phyloP scores from a whole-genome alignment of 352 stramenopile species.

The Phytopythium aichiense region DNA sequence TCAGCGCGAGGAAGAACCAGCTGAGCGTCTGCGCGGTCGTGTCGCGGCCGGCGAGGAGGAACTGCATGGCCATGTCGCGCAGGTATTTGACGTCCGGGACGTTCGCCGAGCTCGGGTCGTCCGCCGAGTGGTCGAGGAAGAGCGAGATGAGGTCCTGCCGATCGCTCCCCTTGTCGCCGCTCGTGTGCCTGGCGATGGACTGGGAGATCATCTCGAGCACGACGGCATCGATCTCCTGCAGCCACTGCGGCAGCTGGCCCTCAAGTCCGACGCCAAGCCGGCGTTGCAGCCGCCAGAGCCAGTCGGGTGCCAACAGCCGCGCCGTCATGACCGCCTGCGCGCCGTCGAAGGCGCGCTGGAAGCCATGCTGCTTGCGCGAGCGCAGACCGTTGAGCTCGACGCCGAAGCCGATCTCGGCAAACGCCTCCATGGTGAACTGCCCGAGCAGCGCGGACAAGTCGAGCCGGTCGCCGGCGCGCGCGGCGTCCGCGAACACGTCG shows the following conservation, averaged over 20 bases:
- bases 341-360: conserved; percentile 14
- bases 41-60: conserved; percentile 49
- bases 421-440: conserved; percentile 17
- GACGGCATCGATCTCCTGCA: conserved; percentile 10
- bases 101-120: neutral
- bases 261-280: conserved; percentile 14
- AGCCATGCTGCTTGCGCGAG: conserved; percentile 9
- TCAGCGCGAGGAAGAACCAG: conserved; percentile 46
- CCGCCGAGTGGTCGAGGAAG: conserved; percentile 12
- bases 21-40: conserved; percentile 36
- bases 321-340: conserved; percentile 4
- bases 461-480: neutral
- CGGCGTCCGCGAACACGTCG: conserved; percentile 24
- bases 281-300: conserved; percentile 18
- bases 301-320: conserved; percentile 8
- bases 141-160: conserved; percentile 15
- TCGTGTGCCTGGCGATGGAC: conserved; percentile 4
- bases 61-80: conserved; percentile 47
- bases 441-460: conserved; percentile 11
- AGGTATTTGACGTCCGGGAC: conserved; percentile 14
- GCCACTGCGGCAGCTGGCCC: conserved; percentile 5
- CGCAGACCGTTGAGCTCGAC: conserved; percentile 11
- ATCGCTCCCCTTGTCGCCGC: neutral
- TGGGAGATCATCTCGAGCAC: conserved; percentile 13
- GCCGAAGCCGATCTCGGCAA: conserved; percentile 17